Evolutionary conservation across 805 yeast species (phyloP), one percentile per base, ranked within the genome.

Genomic region (Starmera amethionina): DNA sequence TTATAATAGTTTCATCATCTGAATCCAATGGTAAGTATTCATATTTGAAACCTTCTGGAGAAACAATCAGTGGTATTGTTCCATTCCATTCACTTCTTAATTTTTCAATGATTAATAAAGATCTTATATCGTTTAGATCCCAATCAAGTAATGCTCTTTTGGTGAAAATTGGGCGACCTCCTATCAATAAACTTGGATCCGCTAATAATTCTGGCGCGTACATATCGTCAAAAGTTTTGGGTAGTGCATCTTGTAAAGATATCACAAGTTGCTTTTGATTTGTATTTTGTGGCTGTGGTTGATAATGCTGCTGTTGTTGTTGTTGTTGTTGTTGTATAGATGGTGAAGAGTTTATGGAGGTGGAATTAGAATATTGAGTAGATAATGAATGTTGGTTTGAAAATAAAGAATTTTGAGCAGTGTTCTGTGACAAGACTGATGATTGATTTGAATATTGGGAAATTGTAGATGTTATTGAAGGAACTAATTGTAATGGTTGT

Each of bases 51-150:
- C 56, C 61, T 36, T 49, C 47, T 18, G 58, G 56, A 1, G 51
- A 38, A 33, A 48, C 46, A 6, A 75, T 61, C 18, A 55, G 50
- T 0, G 85, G 86, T 6, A 79, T 42, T 41, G 60, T 63, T 8
- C 64, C 63, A 13, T 65, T 61, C 86, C 87, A 81, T 50, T 73
- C 78, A 5, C 76, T 75, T 38, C 59, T 62, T 32, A 73, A 47
- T 22, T 40, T 39, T 22, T 47, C 54, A 18, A 78, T 65, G 25
- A 82, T 77, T 31, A 82, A 60, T 27, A 81, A 56, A 2, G 87
- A 77, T 35, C 90, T 62, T 15, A 79, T 62, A 54, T 81, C 89
- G 56, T 82, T 82, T 38, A 79, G 52, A 37, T 73, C 78, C 90
- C 90, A 82, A 55, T 80, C 82, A 22, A 77, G 62, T 33, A 82